phyloP scores from a whole-genome alignment of 306 rosid species.

The Datisca glomerata region DNA sequence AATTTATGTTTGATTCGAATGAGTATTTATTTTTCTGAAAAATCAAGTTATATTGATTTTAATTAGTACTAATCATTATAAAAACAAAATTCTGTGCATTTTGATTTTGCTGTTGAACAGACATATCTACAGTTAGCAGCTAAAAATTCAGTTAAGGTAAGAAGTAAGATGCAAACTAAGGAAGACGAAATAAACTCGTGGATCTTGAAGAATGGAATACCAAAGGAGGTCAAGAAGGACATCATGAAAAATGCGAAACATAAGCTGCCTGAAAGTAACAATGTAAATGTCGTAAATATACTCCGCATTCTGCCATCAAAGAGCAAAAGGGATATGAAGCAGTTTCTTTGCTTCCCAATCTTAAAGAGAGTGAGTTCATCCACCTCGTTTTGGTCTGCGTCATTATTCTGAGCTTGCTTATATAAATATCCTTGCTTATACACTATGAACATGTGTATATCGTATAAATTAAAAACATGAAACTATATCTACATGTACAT shows the following conservation, averaged over 20 bases:
- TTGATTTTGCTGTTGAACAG: neutral
- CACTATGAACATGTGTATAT: too few relatives aligned
- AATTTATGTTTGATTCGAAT: neutral
- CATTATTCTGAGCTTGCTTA: too few relatives aligned
- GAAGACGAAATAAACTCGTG: constrained; percentile 7
- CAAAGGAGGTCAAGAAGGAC: neutral
- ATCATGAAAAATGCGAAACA: constrained; percentile 1
- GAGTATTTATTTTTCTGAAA: too few relatives aligned
- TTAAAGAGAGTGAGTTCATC: neutral
- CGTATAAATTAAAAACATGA: too few relatives aligned
- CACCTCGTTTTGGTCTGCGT: too few relatives aligned
- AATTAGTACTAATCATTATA: too few relatives aligned
- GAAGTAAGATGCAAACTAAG: constrained; percentile 1
- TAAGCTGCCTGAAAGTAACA: neutral
- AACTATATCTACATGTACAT: too few relatives aligned
- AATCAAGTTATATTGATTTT: too few relatives aligned
- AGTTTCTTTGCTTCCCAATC: constrained; percentile 32
- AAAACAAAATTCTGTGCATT: too few relatives aligned
- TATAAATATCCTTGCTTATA: too few relatives aligned
- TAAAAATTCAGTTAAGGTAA: constrained; percentile 1
- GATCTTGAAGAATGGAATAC: constrained; percentile 1
- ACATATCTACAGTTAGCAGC: neutral
- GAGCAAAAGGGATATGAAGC: constrained; percentile 10
- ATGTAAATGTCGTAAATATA: neutral
- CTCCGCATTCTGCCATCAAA: neutral